A percentile compares a stretch with the other conserved stretches of the same genome.
Conservation (phyloP, 139 green algal species). For the Deuterostichococcus epilithicus region DNA sequence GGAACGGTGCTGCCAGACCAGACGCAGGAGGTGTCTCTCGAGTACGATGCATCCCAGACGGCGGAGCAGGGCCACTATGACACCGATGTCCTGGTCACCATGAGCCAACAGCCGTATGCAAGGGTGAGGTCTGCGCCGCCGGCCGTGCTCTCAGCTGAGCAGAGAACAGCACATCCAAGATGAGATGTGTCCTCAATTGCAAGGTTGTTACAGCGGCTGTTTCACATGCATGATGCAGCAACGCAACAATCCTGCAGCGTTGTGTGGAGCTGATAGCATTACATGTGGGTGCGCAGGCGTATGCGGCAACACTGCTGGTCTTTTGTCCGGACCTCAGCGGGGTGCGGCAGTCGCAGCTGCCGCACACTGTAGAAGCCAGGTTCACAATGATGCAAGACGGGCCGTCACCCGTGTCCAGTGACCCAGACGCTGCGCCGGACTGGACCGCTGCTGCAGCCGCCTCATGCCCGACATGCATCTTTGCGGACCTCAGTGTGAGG, state of each 20-base stretch:
- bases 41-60: conserved; percentile 20
- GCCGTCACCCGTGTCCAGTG: conserved; percentile 20
- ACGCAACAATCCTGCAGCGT: background rate
- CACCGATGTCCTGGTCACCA: conserved; percentile 26
- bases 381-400: conserved; percentile 24
- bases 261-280: background rate
- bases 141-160: background rate
- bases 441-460: background rate
- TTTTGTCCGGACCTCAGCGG: conserved; percentile 15
- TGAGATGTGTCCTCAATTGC: background rate
- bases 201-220: background rate
- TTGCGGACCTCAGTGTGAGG: conserved; percentile 9
- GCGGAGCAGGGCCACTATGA: conserved; percentile 16
- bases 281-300: background rate
- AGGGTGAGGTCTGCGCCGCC: conserved; percentile 3
- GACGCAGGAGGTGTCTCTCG: background rate
- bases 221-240: background rate
- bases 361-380: conserved; percentile 8
- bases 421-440: background rate
- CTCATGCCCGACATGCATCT: conserved; percentile 3
- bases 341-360: background rate
- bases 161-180: background rate
- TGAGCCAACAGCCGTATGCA: conserved; percentile 11
- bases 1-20: conserved; percentile 2
- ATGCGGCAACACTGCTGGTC: conserved; percentile 1